Percentiles rank a stretch among this genome's conserved stretches.
These are phyloP conservation scores for Cyberlindnera maritima DNA, from an alignment of 805 yeast genomes.

Conservation along the genomic window DNA sequence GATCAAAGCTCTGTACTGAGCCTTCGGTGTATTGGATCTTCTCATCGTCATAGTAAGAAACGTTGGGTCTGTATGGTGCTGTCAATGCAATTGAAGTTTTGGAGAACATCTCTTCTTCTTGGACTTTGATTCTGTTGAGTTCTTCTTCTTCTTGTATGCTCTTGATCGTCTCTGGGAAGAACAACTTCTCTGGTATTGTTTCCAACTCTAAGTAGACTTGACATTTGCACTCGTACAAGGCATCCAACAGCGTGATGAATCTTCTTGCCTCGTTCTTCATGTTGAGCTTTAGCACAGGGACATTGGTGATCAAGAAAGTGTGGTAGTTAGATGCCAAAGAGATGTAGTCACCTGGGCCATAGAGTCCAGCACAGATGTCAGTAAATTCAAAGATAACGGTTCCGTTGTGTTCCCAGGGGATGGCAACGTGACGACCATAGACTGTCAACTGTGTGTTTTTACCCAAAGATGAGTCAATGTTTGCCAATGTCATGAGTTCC, in stretches of 20 bases:
- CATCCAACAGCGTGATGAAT: constrained; percentile 65
- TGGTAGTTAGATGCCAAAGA: constrained; percentile 59
- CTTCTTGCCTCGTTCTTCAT: constrained; percentile 68
- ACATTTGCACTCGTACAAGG: constrained; percentile 66
- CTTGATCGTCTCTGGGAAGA: constrained; percentile 59
- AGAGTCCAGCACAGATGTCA: constrained; percentile 53
- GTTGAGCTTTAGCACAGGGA: constrained; percentile 54
- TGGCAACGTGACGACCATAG: constrained; percentile 50
- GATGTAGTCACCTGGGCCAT: constrained; percentile 68
- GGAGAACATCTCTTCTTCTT: constrained; percentile 69
- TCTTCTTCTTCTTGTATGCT: constrained; percentile 26
- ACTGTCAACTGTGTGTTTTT: constrained; percentile 38
- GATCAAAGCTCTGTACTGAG: constrained; percentile 21
- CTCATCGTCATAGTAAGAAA: constrained; percentile 57
- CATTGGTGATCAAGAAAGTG: constrained; percentile 55
- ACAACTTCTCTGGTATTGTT: constrained; percentile 47
- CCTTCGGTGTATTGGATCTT: constrained; percentile 32
- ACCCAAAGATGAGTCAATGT: constrained; percentile 8
- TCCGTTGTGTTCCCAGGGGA: constrained; percentile 44
- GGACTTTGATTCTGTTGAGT: constrained; percentile 42
- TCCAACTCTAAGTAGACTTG: constrained; percentile 53
- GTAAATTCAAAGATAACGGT: constrained; percentile 49
- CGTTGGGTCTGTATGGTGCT: constrained; percentile 69
- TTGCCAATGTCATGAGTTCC: constrained; percentile 1
- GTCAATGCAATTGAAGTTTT: constrained; percentile 56